Evolutionary conservation across 305 asterid genomes (phyloP).

Genomic region (Caryopteris hybrid): DNA sequence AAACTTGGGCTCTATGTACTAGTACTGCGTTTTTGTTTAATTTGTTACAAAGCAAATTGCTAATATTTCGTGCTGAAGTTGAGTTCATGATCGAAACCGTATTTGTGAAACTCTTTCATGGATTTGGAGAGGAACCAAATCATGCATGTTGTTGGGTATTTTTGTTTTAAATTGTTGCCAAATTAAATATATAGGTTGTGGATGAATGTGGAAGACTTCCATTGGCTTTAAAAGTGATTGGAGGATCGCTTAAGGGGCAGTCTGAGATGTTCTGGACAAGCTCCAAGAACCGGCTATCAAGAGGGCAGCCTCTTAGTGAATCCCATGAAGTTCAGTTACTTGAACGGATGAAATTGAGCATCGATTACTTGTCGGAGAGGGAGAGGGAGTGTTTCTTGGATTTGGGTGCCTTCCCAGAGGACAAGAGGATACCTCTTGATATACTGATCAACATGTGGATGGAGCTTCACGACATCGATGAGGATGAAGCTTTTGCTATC

Average conservation of each 20-base stretch:
- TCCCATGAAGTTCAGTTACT: slow-evolving; percentile 78
- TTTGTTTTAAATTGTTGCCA: neutral
- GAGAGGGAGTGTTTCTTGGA: slow-evolving; percentile 87
- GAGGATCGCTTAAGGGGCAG: slow-evolving; percentile 77
- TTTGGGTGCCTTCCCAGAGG: slow-evolving; percentile 84
- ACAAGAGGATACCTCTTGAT: slow-evolving; percentile 78
- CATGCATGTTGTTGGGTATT: neutral
- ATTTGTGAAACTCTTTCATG: no score
- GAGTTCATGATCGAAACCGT: no score
- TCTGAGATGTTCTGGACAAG: slow-evolving; percentile 81
- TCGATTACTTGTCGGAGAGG: slow-evolving; percentile 59
- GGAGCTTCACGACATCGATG: slow-evolving; percentile 80
- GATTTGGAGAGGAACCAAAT: neutral
- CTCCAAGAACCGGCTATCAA: slow-evolving; percentile 64
- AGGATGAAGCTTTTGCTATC: slow-evolving; percentile 75
- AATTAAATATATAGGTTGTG: slow-evolving; percentile 43
- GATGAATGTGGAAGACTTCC: slow-evolving; percentile 92
- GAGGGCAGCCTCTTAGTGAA: slow-evolving; percentile 69
- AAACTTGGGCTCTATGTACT: no score
- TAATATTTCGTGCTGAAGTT: no score
- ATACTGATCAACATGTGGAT: slow-evolving; percentile 93
- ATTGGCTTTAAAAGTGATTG: slow-evolving; percentile 84
- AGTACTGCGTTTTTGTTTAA: no score
- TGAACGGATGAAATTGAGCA: slow-evolving; percentile 78
- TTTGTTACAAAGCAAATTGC: no score